Conservation (phyloP, 1,284 basidiomycete genomes). For the Ganoderma lucidum region DNA sequence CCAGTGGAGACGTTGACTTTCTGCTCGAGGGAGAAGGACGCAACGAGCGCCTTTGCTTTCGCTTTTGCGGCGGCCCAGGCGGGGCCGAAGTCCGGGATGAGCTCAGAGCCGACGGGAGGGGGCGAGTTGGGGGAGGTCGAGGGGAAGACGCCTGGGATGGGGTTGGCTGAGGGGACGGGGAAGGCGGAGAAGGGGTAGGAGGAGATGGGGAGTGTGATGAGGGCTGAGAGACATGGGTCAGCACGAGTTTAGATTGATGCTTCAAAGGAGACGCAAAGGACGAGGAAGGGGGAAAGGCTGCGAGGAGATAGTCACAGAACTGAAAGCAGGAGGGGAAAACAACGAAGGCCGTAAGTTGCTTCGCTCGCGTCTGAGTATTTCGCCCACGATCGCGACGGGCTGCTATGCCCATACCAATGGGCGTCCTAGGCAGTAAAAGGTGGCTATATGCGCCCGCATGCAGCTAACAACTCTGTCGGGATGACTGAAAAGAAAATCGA, state of each 20-base stretch:
- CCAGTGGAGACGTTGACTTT: conserved; percentile 53
- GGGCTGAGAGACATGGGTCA: conserved; percentile 18
- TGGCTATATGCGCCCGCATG: too few species aligned
- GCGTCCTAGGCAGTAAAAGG: too few species aligned
- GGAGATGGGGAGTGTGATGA: conserved; percentile 29
- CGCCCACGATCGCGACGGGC: too few species aligned
- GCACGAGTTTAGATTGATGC: background rate
- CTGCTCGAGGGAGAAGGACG: conserved; percentile 47
- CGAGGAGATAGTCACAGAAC: too few species aligned
- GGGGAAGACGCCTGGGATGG: conserved; percentile 41
- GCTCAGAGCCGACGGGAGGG: conserved; percentile 38
- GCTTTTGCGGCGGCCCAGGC: conserved; percentile 51
- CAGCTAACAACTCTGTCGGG: too few species aligned
- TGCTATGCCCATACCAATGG: too few species aligned
- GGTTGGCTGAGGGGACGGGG: conserved; percentile 41
- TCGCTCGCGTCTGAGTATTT: too few species aligned
- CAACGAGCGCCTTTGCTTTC: conserved; percentile 47
- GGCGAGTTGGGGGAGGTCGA: conserved; percentile 39
- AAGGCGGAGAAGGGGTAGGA: conserved; percentile 41
- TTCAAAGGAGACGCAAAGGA: background rate
- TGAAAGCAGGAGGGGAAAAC: too few species aligned
- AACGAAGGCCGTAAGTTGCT: too few species aligned
- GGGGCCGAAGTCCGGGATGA: conserved; percentile 53
- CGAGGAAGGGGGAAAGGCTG: too few species aligned
- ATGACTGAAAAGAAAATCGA: too few species aligned